Percentiles rank a stretch among this genome's conserved stretches.
These are phyloP conservation scores for Isochrysis galbana DNA, from an alignment of 78 protist species.

Conservation along the genomic window DNA sequence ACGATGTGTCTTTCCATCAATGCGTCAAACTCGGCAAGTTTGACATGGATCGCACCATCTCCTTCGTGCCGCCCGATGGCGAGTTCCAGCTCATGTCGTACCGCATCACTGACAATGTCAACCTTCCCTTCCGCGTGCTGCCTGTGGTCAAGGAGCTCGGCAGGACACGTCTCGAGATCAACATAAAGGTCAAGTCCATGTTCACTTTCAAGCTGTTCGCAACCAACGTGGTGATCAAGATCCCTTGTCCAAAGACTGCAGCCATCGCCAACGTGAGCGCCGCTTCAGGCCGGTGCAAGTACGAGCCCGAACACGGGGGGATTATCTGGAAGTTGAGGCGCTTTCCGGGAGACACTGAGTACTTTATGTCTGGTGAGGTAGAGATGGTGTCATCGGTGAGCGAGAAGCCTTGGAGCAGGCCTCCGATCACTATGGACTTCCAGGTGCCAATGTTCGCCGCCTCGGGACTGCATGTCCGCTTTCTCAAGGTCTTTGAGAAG, in stretches of 20 bases:
- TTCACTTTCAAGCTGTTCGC: constrained; percentile 28
- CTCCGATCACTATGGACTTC: constrained; percentile 93
- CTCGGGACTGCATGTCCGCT: constrained; percentile 93
- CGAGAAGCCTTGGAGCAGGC: constrained; percentile 83
- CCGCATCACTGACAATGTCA: constrained; percentile 91
- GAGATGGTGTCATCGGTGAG: constrained; percentile 69
- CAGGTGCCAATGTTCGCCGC: constrained; percentile 97
- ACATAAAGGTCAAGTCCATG: constrained; percentile 51
- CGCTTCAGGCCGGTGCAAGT: constrained; percentile 88
- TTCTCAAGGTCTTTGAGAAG: constrained; percentile 77
- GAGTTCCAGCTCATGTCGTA: constrained; percentile 96
- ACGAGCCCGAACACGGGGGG: constrained; percentile 82
- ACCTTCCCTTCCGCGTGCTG: constrained; percentile 86
- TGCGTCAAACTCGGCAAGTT: constrained; percentile 94
- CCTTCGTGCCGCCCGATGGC: constrained; percentile 98
- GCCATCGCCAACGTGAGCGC: constrained; percentile 72
- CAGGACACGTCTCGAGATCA: constrained; percentile 84
- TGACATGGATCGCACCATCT: constrained; percentile 84
- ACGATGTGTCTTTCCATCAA: constrained; percentile 95
- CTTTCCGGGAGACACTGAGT: constrained; percentile 77
- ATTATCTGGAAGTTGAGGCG: constrained; percentile 81
- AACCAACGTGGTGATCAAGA: constrained; percentile 54
- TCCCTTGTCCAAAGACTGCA: constrained; percentile 92
- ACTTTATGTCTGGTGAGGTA: constrained; percentile 77
- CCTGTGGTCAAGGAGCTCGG: constrained; percentile 88